Base-by-base conservation (phyloP, 78 protist species). In the Dictyostelium capitatum region DNA sequence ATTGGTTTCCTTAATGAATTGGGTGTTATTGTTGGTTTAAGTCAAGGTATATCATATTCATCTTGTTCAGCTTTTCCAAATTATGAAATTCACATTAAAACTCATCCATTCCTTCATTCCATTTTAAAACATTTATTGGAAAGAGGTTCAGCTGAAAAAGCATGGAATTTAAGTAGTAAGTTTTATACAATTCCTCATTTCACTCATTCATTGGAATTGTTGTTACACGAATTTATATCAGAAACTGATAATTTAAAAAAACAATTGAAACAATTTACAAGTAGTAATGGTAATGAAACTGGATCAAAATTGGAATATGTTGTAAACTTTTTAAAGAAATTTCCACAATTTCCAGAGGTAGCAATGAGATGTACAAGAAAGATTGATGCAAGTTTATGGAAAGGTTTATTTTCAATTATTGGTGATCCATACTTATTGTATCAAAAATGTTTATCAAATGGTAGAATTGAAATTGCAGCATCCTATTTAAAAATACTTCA, bases 21-120 rank as follows among this genome's bases (percentile, higher is more conserved):
- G 64, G 96, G 94, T 65, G 90, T 93, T 14, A 93, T 93, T 43
- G 92, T 84, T 25, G 96, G 96, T 10, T 47, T 93, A 8, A 19
- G 80, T 25, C 96, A 93, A n/a, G 89, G 90, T 47, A 83, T 93
- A 17, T 43, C 83, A 0, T 93, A 93, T 56, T 51, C 64, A 20
- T 84, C 79, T 6, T 85, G 91, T 50, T 82, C 96, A 6, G 84
- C 73, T 0, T 81, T 72, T 56, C 96, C 96, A 17, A 83, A 87
- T 83, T 93, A 85, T 53, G 92, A 87, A 28, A 51, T 93, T 17
- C 89, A 72, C 25, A 93, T 85, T 46, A 93, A 93, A 48, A 93
- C 90, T 0, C 96, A 93, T 64, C 96, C 96, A 53, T 93, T 93
- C 81, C 91, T 93, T 25, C 96, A 93, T 30, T 93, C 96, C 6